These are phyloP conservation scores for Draba incana DNA, from an alignment of 345 rosid species.

Conservation along the genomic window DNA sequence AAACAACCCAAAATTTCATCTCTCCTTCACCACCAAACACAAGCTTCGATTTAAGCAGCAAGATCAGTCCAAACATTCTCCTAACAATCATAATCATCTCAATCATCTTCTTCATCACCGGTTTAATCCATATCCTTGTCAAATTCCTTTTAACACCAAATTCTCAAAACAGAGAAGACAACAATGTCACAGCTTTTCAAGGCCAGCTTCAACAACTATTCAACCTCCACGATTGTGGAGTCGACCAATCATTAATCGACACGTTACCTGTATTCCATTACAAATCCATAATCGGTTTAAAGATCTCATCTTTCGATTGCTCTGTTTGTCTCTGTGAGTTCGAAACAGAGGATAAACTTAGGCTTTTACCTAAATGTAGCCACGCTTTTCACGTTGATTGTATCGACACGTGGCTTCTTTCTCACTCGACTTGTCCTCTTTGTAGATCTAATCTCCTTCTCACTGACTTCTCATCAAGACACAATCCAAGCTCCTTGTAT, in stretches of 20 bases:
- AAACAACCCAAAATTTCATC: constrained; percentile 20
- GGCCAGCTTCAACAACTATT: constrained; percentile 95
- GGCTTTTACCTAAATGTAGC: constrained; percentile 66
- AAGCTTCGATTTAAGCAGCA: constrained; percentile 55
- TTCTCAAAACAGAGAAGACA: constrained; percentile 59
- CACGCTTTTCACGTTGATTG: constrained; percentile 77
- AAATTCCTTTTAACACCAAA: constrained; percentile 69
- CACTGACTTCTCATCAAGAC: constrained; percentile 59
- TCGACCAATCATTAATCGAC: constrained; percentile 71
- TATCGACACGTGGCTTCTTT: constrained; percentile 68
- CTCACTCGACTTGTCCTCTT: constrained; percentile 64
- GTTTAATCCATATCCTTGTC: constrained; percentile 82
- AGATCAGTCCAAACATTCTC: constrained; percentile 71
- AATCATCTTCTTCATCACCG: constrained; percentile 79
- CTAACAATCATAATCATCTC: constrained; percentile 83
- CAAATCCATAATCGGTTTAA: constrained; percentile 62
- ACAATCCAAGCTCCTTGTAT: constrained; percentile 50
- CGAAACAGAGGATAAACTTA: constrained; percentile 48
- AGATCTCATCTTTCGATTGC: constrained; percentile 71
- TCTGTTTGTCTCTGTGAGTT: constrained; percentile 53
- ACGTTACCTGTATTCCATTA: constrained; percentile 70
- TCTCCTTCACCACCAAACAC: constrained; percentile 32
- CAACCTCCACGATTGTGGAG: constrained; percentile 85
- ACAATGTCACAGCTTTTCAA: constrained; percentile 73
- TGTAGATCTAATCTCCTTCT: constrained; percentile 73